These are phyloP conservation scores for Solanum aculeatissimum DNA, from an alignment of 305 asterid genomes.

Conservation along the genomic window DNA sequence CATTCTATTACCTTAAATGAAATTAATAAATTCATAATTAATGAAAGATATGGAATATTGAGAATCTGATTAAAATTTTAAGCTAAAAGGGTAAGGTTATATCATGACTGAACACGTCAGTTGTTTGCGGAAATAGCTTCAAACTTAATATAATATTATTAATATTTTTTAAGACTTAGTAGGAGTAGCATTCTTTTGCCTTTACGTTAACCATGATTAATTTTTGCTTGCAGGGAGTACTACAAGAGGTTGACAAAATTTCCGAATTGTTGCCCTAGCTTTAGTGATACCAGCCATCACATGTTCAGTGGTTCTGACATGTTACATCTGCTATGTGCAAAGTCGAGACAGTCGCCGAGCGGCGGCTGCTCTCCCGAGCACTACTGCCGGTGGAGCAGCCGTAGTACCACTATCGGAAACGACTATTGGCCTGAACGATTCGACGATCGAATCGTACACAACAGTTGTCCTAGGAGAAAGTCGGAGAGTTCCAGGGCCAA, in stretches of 20 bases:
- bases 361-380: conserved; percentile 4
- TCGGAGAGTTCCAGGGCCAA: conserved; percentile 54
- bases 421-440: conserved; percentile 37
- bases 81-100: neutral
- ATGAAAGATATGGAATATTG: neutral
- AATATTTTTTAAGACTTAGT: neutral
- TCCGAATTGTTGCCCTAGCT: conserved; percentile 39
- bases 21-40: neutral
- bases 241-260: conserved; percentile 12
- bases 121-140: neutral
- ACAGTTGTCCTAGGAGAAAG: conserved; percentile 57
- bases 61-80: neutral
- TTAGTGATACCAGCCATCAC: conserved; percentile 40
- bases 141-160: neutral
- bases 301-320: conserved; percentile 22
- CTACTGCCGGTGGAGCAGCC: neutral
- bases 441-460: conserved; percentile 52
- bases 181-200: neutral
- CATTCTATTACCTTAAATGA: neutral
- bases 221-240: conserved; percentile 20
- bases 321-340: conserved; percentile 17
- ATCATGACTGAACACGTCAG: neutral
- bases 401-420: conserved; percentile 4
- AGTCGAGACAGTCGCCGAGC: conserved; percentile 2
- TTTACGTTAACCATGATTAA: neutral